Base-by-base conservation (phyloP, 2,329 filamentous ascomycete genomes). In the Microdochium bolleyi region DNA sequence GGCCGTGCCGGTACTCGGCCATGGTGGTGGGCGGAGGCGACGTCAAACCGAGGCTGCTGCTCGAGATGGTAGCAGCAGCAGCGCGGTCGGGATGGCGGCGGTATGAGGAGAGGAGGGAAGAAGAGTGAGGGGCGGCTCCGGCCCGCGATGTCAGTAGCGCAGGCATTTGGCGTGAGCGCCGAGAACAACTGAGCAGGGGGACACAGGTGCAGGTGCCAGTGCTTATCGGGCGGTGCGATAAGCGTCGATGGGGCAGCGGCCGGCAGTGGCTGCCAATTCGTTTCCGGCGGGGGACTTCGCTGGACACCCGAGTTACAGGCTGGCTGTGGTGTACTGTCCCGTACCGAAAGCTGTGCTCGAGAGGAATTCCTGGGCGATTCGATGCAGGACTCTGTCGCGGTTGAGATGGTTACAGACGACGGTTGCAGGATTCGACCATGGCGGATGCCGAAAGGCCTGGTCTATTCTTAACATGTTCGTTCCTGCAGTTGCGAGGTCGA, bases 1-100 rank as follows among this genome's bases (percentile, higher is more conserved):
- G 78, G 65, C 74, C 68, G 68, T 83, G 80, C 65, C 78, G 75
- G 67, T 73, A 78, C 57, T 80, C 77, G 62, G 75, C 70, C 70
- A 77, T 74, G 54, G 62, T 64, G 50, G 41, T 7, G 9, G 14
- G n/a, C 7, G 3, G 41, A 46, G 10, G 13, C n/a, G 19, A 19
- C 41, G 41, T 46, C 41, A 46, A 19, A 24, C 41, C 41, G 41
- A 22, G 41, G 41, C 41, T 22, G 41, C 21, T 21, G 41, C 41
- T 22, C n/a, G 19, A n/a, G 41, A 7, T 11, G 21, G 41, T 19
- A 13, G 41, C 30, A 34, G 41, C n/a, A 24, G 41, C 41, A 46
- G 41, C 41, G 41, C 41, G 21, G 41, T 46, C 41, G 41, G 41
- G 19, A 46, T 46, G 41, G 41, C 41, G 41, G 41, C 41, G 41